Evolutionary conservation across 352 stramenopile species (phyloP).

Genomic region (Elongisporangium anandrum): DNA sequence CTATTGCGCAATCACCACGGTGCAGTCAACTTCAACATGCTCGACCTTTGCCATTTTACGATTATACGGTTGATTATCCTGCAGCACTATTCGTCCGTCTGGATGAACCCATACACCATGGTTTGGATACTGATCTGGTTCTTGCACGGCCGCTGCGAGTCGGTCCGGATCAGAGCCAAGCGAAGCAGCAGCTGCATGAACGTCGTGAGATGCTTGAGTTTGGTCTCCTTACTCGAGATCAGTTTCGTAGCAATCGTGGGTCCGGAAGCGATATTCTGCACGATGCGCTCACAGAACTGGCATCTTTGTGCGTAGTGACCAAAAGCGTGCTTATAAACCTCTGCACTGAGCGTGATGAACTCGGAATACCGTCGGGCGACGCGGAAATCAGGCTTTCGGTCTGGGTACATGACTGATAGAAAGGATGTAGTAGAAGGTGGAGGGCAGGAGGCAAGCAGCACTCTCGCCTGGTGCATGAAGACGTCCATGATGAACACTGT

Average conservation of each 20-base stretch:
- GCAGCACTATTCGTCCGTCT: too few relatives aligned
- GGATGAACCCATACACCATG: neutral
- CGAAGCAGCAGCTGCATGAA: neutral
- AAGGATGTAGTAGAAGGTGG: neutral
- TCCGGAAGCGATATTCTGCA: neutral
- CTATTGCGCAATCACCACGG: neutral
- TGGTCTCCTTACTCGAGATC: neutral
- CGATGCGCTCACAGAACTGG: neutral
- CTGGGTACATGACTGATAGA: neutral
- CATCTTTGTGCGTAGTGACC: neutral
- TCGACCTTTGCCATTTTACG: neutral
- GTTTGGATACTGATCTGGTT: neutral
- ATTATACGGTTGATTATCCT: too few relatives aligned
- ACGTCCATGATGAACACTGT: slow-evolving; percentile 53
- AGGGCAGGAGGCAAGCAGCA: neutral
- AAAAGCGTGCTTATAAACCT: neutral
- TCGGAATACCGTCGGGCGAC: slow-evolving; percentile 61
- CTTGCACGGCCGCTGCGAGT: neutral
- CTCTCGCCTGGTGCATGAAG: slow-evolving; percentile 26
- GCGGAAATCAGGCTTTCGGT: slow-evolving; percentile 33
- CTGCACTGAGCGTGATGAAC: slow-evolving; percentile 13
- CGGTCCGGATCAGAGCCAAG: neutral
- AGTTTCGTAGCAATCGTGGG: neutral
- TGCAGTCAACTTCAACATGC: neutral
- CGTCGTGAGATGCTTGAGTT: neutral